Base-by-base conservation (phyloP, 2,329 filamentous ascomycete species). In the Fusarium nurragi region DNA sequence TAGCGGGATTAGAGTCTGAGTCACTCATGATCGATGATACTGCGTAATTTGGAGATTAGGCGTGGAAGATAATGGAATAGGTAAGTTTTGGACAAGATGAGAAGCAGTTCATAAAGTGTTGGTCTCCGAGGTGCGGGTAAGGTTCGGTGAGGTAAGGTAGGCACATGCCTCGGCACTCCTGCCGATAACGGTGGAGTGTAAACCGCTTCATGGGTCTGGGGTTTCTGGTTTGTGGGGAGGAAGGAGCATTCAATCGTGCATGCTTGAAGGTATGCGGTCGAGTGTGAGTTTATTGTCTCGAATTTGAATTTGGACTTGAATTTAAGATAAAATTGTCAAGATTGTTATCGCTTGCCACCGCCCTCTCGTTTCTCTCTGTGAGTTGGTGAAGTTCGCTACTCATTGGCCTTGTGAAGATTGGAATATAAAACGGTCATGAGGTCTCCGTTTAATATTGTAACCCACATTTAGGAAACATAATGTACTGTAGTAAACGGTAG, bases 21-120 rank as follows among this genome's bases (percentile, higher is more conserved):
- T 77, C 75, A 56, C 72, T 69, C 77, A 79, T 78, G 22, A 25
- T 70, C 46, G 34, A 18, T n/a, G 25, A 11, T 25, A 5, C 4
- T 13, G 23, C 18, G 25, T 22, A 21, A 39, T 26, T 26, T 34
- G 26, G 14, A 4, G 37, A 38, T 10, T 9, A 39, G 12, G 28
- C 13, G 8, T 38, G 11, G 6, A 19, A 19, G 14, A 39, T 19
- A 34, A 41, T 16, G n/a, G 36, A 22, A 23, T 11, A 19, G 34
- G 18, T 41, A 54, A 36, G 19, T 25, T 11, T 41, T n/a, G 14
- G 26, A 36, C 23, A 34, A 28, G 41, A 51, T 48, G 38, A 41
- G 32, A 37, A 49, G 43, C 36, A 45, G 40, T 37, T 58, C 34
- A 41, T 56, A 6, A 14, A 34, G 32, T n/a, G 39, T 32, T 54